Base-by-base conservation (phyloP, 345 rosid species). In the Linum tenue region DNA sequence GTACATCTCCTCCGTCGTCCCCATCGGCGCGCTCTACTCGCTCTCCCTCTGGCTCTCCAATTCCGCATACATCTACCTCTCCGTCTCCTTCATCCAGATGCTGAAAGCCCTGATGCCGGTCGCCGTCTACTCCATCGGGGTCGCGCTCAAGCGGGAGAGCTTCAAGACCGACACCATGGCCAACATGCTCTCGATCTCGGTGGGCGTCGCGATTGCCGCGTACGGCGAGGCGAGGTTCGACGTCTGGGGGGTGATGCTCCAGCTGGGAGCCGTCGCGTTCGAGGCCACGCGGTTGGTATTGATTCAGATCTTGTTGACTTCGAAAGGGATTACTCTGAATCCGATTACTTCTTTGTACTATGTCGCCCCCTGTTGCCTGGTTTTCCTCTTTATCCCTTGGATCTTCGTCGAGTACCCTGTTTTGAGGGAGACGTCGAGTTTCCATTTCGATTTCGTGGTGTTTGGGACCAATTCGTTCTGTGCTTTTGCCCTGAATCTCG, bases 1-100 rank as follows among this genome's bases (percentile, higher is more conserved):
- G 4, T 91, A 82, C 70, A 58, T 92, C 75, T 83, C 90, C 60
- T 92, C 98, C 62, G 95, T 92, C 7, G 86, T 92, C 48, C 98
- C 98, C 50, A 92, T 92, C 80, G 97, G 98, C 6, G 97, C 97
- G 0, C 71, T 92, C 11, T 92, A 92, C 78, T 83, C 98, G 2
- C 82, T 92, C 72, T 81, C 87, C 62, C 92, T 92, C 48, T 92
- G 98, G 98, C 85, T 92, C 4, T 90, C 98, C 31, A 92, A 92
- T 58, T 92, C 98, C 39, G 97, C 98, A n/a, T 92, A 92, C 79
- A 92, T 92, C 31, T 92, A 89, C 76, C 85, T 92, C 70, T 92
- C 98, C 37, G 98, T 92, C 40, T 89, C 96, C 22, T 92, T 92
- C 70, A 92, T 92, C 69, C 98, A 92, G 86, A 92, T 92, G 98